phyloP scores from a whole-genome alignment of 1,284 basidiomycete genomes.

The Apiotrichum veenhuisii region DNA sequence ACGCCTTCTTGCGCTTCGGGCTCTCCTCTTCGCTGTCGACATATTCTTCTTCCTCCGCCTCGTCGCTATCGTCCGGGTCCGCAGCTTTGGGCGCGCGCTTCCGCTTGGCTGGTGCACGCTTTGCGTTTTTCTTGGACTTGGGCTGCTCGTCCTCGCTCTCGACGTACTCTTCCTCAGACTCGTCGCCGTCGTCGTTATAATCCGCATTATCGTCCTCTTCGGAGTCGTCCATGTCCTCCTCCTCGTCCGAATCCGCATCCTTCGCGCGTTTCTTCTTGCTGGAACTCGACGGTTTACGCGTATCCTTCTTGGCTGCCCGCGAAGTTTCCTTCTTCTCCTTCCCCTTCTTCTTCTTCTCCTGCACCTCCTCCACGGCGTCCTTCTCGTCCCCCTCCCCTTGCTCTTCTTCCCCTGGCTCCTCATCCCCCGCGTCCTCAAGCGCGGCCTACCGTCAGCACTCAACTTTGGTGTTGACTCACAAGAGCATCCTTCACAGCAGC shows the following conservation, averaged over 20 bases:
- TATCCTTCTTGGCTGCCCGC: background rate
- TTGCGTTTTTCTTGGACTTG: too few relatives aligned
- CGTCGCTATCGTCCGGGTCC: background rate
- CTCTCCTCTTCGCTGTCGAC: conserved; percentile 7
- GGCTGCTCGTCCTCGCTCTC: conserved; percentile 3
- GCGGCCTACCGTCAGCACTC: conserved; percentile 1
- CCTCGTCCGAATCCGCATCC: background rate
- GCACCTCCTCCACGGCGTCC: background rate
- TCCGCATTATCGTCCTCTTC: background rate
- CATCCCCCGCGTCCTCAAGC: conserved; percentile 8
- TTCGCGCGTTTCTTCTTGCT: background rate
- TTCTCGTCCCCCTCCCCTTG: background rate
- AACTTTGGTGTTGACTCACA: conserved; percentile 21
- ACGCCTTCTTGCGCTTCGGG: background rate
- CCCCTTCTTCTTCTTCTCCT: background rate
- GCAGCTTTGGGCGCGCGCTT: background rate
- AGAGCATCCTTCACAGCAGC: conserved; percentile 42
- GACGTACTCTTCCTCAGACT: background rate
- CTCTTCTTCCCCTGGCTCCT: conserved; percentile 1
- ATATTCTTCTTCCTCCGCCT: background rate
- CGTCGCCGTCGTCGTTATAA: background rate
- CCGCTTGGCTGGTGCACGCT: too few relatives aligned
- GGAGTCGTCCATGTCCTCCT: background rate
- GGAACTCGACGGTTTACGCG: conserved; percentile 1
- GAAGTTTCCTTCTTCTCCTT: background rate